Evolutionary conservation across 2,329 filamentous ascomycete genomes (phyloP), one percentile per base, ranked within the genome.

Genomic region (Alternaria sp.): DNA sequence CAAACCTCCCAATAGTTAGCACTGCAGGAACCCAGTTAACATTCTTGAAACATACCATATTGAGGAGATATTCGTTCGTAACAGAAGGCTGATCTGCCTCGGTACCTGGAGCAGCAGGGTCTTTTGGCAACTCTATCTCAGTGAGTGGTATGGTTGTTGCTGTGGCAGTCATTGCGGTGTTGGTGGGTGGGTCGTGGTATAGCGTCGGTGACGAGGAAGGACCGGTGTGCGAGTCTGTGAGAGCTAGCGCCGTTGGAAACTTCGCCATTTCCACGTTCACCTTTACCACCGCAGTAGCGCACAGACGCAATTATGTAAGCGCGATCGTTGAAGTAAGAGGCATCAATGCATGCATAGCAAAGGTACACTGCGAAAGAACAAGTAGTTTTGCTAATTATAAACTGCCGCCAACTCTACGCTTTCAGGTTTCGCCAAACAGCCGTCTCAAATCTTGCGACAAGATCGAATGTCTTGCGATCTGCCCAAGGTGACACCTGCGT

Each of bases 401-500:
- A 21, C 13, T 46, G 21, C 44, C 21, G 6, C 44, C 12, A 9
- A 25, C 13, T 21, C 19, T 46, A 46, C 6, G 44, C 44, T 9
- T 30, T 17, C 19, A 69, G 52, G 52, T 57, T 66, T 26, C 50
- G 68, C 73, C 69, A 76, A 19, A 69, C 71, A 25, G 69, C 70
- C 17, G 67, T 71, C 54, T 71, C 69, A 54, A 74, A 76, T 15
- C 59, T 65, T 11, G 59, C 58, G 11, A 54, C 45, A n/a, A 74
- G 44, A 23, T 61, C 54, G 52, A 66, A 59, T 11, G 54, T 54
- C 54, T 69, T 67, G 9, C 59, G 58, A 49, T 72, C 71, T 13
- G 58, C 68, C 62, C 65, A 74, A 5, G 72, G 70, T n/a, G 69
- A 23, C 5, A 74, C 59, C 45, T 75, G 74, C 21, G 68, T 69